These are phyloP conservation scores for Monosporozyma solicola DNA, from an alignment of 805 yeast genomes.

Conservation along the genomic window DNA sequence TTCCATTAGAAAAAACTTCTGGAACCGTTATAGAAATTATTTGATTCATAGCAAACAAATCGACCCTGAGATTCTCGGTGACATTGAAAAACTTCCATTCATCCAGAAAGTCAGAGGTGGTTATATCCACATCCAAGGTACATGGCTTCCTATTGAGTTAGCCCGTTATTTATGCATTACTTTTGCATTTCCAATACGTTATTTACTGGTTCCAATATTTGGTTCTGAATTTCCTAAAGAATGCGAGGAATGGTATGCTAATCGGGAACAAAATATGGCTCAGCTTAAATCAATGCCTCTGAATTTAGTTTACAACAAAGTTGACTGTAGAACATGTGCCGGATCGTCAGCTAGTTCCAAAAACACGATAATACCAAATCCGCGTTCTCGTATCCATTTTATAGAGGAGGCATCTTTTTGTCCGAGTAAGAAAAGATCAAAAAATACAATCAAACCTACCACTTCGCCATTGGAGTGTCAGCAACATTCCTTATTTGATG, in stretches of 20 bases:
- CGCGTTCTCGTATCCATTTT: neutral
- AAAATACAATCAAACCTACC: neutral
- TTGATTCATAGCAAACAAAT: neutral
- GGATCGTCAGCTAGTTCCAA: neutral
- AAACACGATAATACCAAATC: neutral
- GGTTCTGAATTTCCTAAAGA: constrained; percentile 49
- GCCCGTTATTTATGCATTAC: constrained; percentile 61
- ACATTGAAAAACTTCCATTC: constrained; percentile 15
- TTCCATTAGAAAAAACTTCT: neutral
- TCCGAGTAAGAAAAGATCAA: neutral
- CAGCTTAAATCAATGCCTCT: neutral
- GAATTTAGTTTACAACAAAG: neutral
- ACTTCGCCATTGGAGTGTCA: neutral
- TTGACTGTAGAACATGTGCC: neutral
- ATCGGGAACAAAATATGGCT: neutral
- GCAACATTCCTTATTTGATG: neutral
- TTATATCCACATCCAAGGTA: constrained; percentile 84
- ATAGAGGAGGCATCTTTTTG: neutral
- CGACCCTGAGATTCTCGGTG: constrained; percentile 6
- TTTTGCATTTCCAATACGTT: constrained; percentile 72
- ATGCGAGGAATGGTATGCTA: constrained; percentile 20
- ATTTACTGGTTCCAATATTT: constrained; percentile 67
- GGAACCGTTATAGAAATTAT: neutral
- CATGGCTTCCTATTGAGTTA: constrained; percentile 74
- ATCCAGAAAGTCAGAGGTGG: constrained; percentile 81